These are phyloP conservation scores for Rhazya stricta DNA, from an alignment of 257 asterid species.

Conservation along the genomic window DNA sequence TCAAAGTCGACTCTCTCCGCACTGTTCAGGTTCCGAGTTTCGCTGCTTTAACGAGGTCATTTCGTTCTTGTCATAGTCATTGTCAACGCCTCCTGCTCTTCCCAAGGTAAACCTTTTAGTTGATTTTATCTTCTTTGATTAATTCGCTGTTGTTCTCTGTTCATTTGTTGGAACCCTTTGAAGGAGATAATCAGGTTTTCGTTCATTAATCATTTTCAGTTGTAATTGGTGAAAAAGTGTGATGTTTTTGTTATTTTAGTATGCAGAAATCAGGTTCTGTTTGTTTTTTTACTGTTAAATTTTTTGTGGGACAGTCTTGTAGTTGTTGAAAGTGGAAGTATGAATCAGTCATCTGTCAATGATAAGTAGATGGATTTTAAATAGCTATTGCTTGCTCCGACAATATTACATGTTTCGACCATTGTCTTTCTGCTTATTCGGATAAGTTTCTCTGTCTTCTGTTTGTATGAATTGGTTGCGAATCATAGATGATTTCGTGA, in stretches of 20 bases:
- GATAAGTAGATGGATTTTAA: not conserved
- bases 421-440: not conserved
- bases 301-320: not conserved
- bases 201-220: not conserved
- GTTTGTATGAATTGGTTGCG: slow-evolving; percentile 1
- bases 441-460: not conserved
- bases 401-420: not conserved
- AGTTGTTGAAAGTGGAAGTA: slow-evolving; percentile 7
- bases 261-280: not conserved
- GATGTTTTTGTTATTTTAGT: not conserved
- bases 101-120: not conserved
- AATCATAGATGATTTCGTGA: not conserved
- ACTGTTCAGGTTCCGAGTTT: not conserved
- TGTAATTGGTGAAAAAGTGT: not conserved
- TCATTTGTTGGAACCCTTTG: not conserved
- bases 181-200: not conserved
- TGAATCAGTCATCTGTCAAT: not conserved
- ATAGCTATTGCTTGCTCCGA: not conserved
- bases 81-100: not conserved
- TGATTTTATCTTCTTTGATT: not conserved
- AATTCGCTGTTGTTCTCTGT: not conserved
- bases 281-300: not conserved
- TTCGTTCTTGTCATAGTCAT: not conserved
- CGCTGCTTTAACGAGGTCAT: not conserved
- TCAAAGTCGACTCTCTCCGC: not conserved